Percentiles rank a stretch among this genome's conserved stretches.
Evolutionary conservation across 208 protist species (phyloP).

Genomic region (Porcisia deanei): DNA sequence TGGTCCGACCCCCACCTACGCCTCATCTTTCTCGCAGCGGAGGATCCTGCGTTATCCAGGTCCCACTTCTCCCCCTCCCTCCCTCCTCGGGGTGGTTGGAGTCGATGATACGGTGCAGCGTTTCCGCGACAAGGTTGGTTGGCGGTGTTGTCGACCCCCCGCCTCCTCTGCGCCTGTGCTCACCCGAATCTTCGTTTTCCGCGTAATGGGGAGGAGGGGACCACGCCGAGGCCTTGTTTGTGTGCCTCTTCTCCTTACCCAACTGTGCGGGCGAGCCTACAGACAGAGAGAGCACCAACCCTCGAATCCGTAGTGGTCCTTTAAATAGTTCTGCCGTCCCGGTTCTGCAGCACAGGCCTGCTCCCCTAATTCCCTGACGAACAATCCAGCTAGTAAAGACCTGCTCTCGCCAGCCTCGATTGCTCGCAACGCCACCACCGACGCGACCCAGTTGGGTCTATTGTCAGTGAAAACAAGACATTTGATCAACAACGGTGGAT

Average conservation of each 20-base stretch:
- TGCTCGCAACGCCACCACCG: constrained; percentile 38
- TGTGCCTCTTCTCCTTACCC: neutral
- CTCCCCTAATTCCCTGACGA: constrained; percentile 19
- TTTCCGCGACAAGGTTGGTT: too few species aligned
- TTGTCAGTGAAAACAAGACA: constrained; percentile 45
- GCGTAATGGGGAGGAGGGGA: neutral
- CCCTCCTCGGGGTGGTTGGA: neutral
- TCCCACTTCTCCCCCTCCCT: neutral
- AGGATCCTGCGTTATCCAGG: neutral
- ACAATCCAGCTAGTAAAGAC: constrained; percentile 55
- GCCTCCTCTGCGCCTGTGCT: neutral
- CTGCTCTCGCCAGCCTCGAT: constrained; percentile 39
- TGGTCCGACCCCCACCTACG: too few species aligned
- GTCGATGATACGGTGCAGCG: too few species aligned
- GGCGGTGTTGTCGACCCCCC: too few species aligned
- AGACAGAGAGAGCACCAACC: constrained; percentile 42
- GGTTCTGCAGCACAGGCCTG: neutral
- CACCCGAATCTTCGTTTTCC: neutral
- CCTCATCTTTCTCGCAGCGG: neutral
- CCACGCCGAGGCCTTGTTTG: too few species aligned
- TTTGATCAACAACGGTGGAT: constrained; percentile 65
- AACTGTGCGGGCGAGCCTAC: neutral
- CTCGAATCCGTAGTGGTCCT: constrained; percentile 46
- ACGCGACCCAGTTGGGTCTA: constrained; percentile 28
- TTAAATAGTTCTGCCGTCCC: constrained; percentile 28